phyloP scores from a whole-genome alignment of 495 filamentous ascomycete species.

The Neurospora sp. region DNA sequence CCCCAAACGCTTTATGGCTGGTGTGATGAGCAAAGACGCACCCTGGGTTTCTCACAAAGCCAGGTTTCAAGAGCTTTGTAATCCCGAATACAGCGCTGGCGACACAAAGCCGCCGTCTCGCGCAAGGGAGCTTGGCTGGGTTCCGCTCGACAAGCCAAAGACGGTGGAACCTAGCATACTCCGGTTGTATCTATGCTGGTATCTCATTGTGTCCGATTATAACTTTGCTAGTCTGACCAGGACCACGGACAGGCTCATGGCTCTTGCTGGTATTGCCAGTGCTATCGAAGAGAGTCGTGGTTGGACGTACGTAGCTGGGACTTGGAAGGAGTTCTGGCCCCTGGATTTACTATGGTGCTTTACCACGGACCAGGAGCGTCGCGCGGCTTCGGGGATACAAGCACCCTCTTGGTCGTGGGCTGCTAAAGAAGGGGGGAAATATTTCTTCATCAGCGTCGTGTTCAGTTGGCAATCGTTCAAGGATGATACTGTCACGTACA shows the following conservation, averaged over 20 bases:
- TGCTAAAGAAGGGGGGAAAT: background rate
- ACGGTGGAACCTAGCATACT: background rate
- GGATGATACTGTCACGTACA: background rate
- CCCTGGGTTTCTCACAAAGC: background rate
- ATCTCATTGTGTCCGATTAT: background rate
- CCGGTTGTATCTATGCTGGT: background rate
- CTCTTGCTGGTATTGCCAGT: background rate
- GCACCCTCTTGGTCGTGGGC: background rate
- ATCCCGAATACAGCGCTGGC: background rate
- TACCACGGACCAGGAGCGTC: background rate
- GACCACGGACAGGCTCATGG: background rate
- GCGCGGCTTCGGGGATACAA: background rate
- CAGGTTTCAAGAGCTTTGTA: background rate
- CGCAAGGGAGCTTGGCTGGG: background rate
- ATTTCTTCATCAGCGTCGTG: background rate
- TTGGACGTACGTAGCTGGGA: background rate
- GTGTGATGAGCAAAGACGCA: background rate
- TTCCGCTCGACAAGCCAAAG: background rate
- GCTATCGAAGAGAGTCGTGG: background rate
- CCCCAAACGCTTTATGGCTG: background rate
- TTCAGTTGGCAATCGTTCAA: background rate
- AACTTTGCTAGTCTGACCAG: background rate
- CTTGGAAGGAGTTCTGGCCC: background rate
- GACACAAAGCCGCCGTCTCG: background rate
- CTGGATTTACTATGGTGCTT: background rate